Evolutionary conservation across 2,329 filamentous ascomycete genomes (phyloP).

Genomic region (Botrytis galanthina): DNA sequence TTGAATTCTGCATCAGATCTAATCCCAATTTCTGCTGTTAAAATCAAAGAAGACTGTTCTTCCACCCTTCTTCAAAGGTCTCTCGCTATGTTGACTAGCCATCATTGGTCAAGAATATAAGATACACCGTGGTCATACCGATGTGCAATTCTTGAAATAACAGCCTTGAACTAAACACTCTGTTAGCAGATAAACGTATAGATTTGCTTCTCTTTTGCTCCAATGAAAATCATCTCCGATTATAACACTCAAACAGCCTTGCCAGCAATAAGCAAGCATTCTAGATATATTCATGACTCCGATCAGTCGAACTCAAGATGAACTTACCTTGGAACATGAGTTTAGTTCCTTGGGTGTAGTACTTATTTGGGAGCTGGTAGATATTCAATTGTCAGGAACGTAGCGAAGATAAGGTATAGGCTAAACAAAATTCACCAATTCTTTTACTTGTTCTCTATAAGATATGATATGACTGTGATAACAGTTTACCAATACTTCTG

Average conservation of each 20-base stretch:
- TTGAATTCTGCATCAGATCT: no score
- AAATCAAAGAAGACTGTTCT: no score
- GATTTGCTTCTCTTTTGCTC: background rate
- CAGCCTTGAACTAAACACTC: no score
- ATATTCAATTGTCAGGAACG: background rate
- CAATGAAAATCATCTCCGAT: fast-evolving
- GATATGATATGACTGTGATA: background rate
- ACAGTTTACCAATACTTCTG: background rate
- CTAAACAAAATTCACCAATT: background rate
- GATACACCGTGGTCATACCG: background rate
- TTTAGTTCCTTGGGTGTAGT: background rate
- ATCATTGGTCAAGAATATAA: background rate
- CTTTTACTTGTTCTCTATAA: background rate
- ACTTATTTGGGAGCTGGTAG: background rate
- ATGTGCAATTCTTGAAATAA: background rate
- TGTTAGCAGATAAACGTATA: background rate
- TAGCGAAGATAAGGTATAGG: background rate
- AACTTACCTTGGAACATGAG: background rate
- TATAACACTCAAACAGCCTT: background rate
- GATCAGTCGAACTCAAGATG: background rate
- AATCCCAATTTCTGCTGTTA: background rate
- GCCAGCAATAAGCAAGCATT: background rate
- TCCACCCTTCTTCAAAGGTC: background rate
- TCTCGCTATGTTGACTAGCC: background rate
- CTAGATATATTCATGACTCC: background rate